These are phyloP conservation scores for Tetrahymena borealis DNA, from an alignment of 73 alveolate species.

Conservation along the genomic window DNA sequence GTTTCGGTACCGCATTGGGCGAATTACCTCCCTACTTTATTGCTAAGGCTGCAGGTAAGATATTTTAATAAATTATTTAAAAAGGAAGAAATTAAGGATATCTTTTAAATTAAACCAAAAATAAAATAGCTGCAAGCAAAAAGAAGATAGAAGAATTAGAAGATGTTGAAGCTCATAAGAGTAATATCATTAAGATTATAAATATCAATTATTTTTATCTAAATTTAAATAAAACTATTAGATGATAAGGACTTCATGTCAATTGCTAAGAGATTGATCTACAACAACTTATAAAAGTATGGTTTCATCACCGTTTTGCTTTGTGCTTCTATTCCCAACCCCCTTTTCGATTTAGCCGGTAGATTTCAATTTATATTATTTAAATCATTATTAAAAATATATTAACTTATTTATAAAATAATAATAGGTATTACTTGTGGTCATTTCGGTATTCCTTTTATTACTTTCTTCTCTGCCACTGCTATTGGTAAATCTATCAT, in stretches of 20 bases:
- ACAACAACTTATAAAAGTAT: slow-evolving; percentile 53
- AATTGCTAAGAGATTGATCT: slow-evolving; percentile 45
- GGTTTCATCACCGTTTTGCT: slow-evolving; percentile 68
- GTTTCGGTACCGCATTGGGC: slow-evolving; percentile 87
- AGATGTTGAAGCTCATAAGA: slow-evolving; percentile 46
- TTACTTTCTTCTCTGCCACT: slow-evolving; percentile 80
- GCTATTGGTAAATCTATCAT: slow-evolving; percentile 72
- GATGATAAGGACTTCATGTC: slow-evolving; percentile 35
- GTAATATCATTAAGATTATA: neutral
- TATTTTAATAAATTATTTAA: neutral
- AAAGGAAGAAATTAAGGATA: neutral
- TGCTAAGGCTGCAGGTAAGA: slow-evolving; percentile 68
- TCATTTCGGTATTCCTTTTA: slow-evolving; percentile 69
- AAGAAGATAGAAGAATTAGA: slow-evolving; percentile 68
- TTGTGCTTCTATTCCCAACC: slow-evolving; percentile 87
- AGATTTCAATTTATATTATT: no score
- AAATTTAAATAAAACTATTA: neutral
- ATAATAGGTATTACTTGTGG: slow-evolving; percentile 59
- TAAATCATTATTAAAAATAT: neutral
- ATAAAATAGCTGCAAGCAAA: slow-evolving; percentile 29
- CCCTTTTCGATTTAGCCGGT: slow-evolving; percentile 87
- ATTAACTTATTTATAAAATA: neutral
- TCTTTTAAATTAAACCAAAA: neutral
- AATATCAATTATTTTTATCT: neutral
- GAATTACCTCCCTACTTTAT: slow-evolving; percentile 89